phyloP scores from a whole-genome alignment of 345 rosid genomes.

The Iberis pinnata region DNA sequence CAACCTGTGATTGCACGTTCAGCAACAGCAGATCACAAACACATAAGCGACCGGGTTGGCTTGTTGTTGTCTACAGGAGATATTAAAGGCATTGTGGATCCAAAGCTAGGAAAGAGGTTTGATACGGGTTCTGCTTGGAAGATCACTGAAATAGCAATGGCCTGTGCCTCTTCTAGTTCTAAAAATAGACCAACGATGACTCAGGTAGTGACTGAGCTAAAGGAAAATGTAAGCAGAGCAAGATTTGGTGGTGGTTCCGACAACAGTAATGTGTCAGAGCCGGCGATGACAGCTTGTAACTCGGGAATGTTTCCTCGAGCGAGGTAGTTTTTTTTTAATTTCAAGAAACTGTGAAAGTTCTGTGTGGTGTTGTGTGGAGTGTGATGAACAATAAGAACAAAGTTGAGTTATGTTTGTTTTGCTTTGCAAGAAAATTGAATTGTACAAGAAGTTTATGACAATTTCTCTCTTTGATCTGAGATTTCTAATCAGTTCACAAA shows the following conservation, averaged over 20 bases:
- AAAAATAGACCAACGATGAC: conserved; percentile 39
- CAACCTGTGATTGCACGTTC: conserved; percentile 25
- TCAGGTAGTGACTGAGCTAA: conserved; percentile 30
- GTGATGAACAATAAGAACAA: conserved; percentile 8
- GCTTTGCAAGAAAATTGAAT: neutral
- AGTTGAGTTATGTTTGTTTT: conserved; percentile 4
- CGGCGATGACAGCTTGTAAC: neutral
- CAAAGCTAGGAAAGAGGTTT: conserved; percentile 31
- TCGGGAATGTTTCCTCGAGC: conserved; percentile 23
- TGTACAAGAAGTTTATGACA: no score
- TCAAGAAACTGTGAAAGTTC: neutral
- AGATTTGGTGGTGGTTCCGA: conserved; percentile 6
- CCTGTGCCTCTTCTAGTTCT: conserved; percentile 27
- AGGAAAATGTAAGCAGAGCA: conserved; percentile 27
- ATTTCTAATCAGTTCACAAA: no score
- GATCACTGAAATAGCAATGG: conserved; percentile 40
- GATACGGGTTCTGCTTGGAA: conserved; percentile 43
- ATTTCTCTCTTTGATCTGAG: no score
- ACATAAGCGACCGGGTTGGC: conserved; percentile 29
- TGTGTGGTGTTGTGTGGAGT: conserved; percentile 8
- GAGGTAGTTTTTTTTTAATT: conserved; percentile 8
- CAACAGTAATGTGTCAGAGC: conserved; percentile 5
- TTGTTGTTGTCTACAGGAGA: conserved; percentile 34
- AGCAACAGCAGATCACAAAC: conserved; percentile 14
- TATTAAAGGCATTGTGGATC: conserved; percentile 39